These are phyloP conservation scores for Yarrowia galli DNA, from an alignment of 1,139 yeast genomes.

Conservation along the genomic window DNA sequence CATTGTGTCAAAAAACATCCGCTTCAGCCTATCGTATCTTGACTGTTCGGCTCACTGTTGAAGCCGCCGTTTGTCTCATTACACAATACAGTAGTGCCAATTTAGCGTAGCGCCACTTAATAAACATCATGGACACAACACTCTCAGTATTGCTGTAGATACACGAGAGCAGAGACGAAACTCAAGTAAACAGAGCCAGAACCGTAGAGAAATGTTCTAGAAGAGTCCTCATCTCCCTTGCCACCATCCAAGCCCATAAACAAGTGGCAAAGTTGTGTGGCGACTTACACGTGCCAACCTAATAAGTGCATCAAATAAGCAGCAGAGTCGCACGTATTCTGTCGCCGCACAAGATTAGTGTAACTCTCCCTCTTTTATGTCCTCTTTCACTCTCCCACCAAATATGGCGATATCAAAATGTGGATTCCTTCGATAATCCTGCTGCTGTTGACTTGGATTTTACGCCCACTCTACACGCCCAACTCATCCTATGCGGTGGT, in stretches of 20 bases:
- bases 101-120: background rate
- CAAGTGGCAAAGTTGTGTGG: constrained; percentile 12
- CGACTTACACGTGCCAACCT: constrained; percentile 25
- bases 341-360: constrained; percentile 24
- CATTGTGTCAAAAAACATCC: background rate
- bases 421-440: constrained; percentile 20
- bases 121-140: background rate
- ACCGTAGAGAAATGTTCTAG: background rate
- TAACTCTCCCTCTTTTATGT: background rate
- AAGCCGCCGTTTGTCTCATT: constrained; percentile 31
- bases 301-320: constrained; percentile 16
- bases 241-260: background rate
- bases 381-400: constrained; percentile 2
- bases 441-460: constrained; percentile 14
- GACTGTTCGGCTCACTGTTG: too few relatives aligned
- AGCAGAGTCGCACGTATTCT: constrained; percentile 1
- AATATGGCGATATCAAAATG: constrained; percentile 23
- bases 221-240: background rate
- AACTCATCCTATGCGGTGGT: constrained; percentile 63
- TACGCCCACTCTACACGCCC: constrained; percentile 22
- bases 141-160: background rate
- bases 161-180: background rate
- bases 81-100: background rate
- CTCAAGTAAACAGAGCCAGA: background rate
- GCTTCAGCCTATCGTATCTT: background rate